Conservation (phyloP, 768 basidiomycete species). For the Gymnopilus junonius region DNA sequence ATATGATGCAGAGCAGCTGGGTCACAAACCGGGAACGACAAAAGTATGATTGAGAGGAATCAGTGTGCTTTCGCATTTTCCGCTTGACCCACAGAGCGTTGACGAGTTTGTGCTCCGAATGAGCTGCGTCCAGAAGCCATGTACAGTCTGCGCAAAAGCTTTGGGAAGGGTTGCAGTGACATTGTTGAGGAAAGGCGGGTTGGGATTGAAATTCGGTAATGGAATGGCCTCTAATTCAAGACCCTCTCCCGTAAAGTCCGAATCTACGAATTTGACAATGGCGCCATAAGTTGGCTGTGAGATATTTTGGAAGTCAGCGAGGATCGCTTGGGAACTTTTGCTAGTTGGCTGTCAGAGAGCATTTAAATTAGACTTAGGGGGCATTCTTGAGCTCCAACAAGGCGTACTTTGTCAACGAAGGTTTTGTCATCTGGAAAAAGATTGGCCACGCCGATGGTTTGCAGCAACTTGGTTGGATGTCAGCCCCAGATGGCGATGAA, state of each 20-base stretch:
- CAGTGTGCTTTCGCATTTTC: slow-evolving; percentile 77
- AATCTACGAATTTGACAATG: slow-evolving; percentile 71
- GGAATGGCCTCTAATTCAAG: slow-evolving; percentile 71
- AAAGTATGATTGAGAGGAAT: slow-evolving; percentile 93
- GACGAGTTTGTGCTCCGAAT: slow-evolving; percentile 76
- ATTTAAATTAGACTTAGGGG: slow-evolving; percentile 1
- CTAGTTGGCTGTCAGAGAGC: slow-evolving; percentile 63
- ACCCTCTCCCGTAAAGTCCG: slow-evolving; percentile 84
- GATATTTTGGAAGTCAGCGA: slow-evolving; percentile 68
- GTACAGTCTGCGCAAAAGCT: slow-evolving; percentile 79
- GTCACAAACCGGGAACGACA: slow-evolving; percentile 79
- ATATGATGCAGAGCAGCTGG: background rate
- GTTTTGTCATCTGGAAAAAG: slow-evolving; percentile 85
- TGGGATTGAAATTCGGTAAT: slow-evolving; percentile 63
- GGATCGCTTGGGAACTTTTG: slow-evolving; percentile 64
- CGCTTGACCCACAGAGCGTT: slow-evolving; percentile 60
- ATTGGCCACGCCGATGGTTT: slow-evolving; percentile 82
- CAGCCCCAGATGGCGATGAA: slow-evolving; percentile 8
- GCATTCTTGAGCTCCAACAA: background rate
- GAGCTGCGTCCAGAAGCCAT: slow-evolving; percentile 84
- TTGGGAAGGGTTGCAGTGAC: slow-evolving; percentile 71
- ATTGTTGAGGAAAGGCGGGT: slow-evolving; percentile 71
- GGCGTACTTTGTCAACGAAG: slow-evolving; percentile 71
- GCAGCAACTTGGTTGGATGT: slow-evolving; percentile 59
- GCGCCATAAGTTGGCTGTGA: slow-evolving; percentile 61